Conservation (phyloP, 441 rosid genomes). For the Syzygium syzygioides region DNA sequence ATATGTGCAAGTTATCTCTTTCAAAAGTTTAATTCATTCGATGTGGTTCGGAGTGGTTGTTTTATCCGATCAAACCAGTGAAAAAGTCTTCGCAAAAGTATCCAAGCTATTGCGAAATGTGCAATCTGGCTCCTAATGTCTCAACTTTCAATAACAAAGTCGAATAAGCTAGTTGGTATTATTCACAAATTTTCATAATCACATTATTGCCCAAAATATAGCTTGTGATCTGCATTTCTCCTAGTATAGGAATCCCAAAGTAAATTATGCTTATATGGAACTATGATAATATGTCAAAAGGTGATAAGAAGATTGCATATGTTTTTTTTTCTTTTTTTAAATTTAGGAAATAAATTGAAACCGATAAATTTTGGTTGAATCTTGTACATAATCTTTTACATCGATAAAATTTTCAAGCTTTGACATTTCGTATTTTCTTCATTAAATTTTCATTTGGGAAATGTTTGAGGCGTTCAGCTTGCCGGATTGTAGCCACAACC, state of each 20-base stretch:
- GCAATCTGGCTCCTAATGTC: background rate
- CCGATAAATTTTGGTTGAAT: background rate
- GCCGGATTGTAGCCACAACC: too few species aligned
- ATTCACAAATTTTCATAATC: background rate
- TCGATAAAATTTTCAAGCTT: background rate
- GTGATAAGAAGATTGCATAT: too few species aligned
- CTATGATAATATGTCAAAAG: background rate
- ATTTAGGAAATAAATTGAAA: background rate
- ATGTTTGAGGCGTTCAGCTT: too few species aligned
- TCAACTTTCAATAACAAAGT: background rate
- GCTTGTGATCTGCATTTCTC: background rate
- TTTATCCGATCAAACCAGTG: background rate
- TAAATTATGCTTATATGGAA: background rate
- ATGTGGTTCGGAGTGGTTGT: accelerated
- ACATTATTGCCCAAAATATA: too few species aligned
- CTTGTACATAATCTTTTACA: background rate
- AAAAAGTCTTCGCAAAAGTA: background rate
- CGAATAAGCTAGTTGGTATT: background rate
- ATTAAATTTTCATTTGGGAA: too few species aligned
- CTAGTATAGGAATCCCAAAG: background rate
- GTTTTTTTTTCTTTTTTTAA: too few species aligned
- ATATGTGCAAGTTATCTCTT: accelerated
- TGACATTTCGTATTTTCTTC: background rate
- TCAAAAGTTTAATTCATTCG: background rate
- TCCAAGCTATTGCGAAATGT: background rate